Evolutionary conservation across 2,329 filamentous ascomycete species (phyloP).

Genomic region (Cephalotrichum gorgonifer): DNA sequence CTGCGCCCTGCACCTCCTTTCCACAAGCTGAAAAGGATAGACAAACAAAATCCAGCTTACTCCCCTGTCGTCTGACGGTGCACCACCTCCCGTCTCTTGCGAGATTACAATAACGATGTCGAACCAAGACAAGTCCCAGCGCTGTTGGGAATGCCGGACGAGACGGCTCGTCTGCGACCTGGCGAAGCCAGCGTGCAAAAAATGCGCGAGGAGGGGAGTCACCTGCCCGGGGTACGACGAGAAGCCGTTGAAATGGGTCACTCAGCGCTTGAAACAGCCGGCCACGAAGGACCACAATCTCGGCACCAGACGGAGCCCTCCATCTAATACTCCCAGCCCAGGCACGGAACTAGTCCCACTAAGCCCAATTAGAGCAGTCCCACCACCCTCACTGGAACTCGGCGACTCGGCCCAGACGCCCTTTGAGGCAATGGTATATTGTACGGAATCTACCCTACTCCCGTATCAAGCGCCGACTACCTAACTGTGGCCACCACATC

Average conservation of each 20-base stretch:
- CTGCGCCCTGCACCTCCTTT: no score
- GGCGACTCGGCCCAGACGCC: background rate
- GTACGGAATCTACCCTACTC: background rate
- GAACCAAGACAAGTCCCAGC: background rate
- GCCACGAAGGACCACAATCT: no score
- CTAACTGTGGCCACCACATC: background rate
- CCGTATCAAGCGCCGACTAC: background rate
- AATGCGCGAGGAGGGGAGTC: constrained; percentile 8
- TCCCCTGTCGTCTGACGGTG: no score
- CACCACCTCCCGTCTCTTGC: no score
- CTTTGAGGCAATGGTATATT: background rate
- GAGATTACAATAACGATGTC: no score
- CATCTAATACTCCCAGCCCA: no score
- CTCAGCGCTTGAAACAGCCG: no score
- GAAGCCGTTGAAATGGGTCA: constrained; percentile 12
- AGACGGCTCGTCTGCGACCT: constrained; percentile 12
- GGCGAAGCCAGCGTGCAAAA: constrained; percentile 8
- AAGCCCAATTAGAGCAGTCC: no score
- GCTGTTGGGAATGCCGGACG: constrained; percentile 13
- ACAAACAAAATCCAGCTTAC: no score
- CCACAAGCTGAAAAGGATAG: no score
- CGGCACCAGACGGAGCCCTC: no score
- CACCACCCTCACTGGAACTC: background rate
- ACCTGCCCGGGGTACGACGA: constrained; percentile 11
- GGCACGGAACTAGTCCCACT: background rate